Evolutionary conservation across 177 flowering plant species (phyloP).

Genomic region (Tripterygium wilfordii): DNA sequence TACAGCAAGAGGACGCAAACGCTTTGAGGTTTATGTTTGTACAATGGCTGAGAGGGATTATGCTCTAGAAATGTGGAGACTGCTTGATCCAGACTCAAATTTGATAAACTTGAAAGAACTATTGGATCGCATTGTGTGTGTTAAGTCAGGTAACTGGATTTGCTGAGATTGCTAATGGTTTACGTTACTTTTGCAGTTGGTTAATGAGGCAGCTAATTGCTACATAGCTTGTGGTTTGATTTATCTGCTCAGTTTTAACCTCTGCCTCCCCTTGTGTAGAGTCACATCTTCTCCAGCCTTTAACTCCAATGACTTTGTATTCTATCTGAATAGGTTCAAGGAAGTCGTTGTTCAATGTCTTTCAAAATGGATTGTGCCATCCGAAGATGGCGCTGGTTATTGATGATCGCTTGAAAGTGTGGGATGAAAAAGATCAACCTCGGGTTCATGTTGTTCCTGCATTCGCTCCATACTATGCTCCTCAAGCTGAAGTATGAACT

Average conservation of each 20-base stretch:
- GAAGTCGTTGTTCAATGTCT: conserved; percentile 91
- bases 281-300: no score
- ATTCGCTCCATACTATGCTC: conserved; percentile 98
- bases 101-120: conserved; percentile 71
- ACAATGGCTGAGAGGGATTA: conserved; percentile 99
- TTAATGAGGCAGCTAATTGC: background rate
- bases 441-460: conserved; percentile 99
- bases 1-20: conserved; percentile 97
- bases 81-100: conserved; percentile 94
- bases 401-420: conserved; percentile 97
- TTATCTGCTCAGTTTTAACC: background rate
- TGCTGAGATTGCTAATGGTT: background rate
- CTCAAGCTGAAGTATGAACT: conserved; percentile 85
- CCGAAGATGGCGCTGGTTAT: conserved; percentile 98
- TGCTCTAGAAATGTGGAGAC: conserved; percentile 99
- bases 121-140: conserved; percentile 88
- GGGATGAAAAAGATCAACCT: conserved; percentile 98
- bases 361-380: conserved; percentile 86
- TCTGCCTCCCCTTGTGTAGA: background rate
- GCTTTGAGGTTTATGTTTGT: conserved; percentile 99
- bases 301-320: background rate
- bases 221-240: background rate
- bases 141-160: conserved; percentile 81
- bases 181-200: background rate
- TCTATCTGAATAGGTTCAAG: conserved; percentile 39